phyloP scores from a whole-genome alignment of 305 asterid genomes.

The Solanum hybrid region DNA sequence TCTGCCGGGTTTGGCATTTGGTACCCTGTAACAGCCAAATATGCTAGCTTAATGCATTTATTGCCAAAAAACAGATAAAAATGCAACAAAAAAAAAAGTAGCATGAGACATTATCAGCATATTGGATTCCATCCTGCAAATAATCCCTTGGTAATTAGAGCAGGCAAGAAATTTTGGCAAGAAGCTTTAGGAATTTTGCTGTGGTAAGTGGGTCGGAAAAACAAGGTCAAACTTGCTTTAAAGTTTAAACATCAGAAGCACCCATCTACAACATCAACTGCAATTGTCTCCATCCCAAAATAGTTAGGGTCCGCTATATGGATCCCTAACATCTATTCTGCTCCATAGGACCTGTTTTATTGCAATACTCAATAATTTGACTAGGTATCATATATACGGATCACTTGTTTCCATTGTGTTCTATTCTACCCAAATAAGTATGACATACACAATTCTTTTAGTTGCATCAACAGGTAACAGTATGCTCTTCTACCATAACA shows the following conservation, averaged over 20 bases:
- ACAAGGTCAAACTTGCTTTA: not conserved
- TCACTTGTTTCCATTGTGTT: not conserved
- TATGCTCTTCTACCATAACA: not conserved
- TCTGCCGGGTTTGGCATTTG: constrained; percentile 89
- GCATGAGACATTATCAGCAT: not conserved
- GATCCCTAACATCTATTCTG: not conserved
- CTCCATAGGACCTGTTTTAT: not conserved
- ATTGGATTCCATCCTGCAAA: not conserved
- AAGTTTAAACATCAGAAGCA: not conserved
- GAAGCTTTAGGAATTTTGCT: not conserved
- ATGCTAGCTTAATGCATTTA: not conserved
- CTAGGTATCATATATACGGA: not conserved
- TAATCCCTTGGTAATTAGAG: not conserved
- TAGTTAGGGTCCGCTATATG: not conserved
- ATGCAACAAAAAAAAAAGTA: not conserved
- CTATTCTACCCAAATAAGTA: not conserved
- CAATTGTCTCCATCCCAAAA: not conserved
- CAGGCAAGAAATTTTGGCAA: not conserved
- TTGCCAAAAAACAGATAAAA: not conserved
- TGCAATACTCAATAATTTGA: not conserved
- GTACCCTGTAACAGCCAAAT: constrained; percentile 48
- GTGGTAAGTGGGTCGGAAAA: not conserved
- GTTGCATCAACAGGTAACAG: not conserved
- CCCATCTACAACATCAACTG: not conserved
- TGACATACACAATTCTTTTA: not conserved